Percentiles rank a stretch among this genome's conserved stretches.
Evolutionary conservation across 2,329 filamentous ascomycete genomes (phyloP).

Genomic region (Raffaelea arxii): DNA sequence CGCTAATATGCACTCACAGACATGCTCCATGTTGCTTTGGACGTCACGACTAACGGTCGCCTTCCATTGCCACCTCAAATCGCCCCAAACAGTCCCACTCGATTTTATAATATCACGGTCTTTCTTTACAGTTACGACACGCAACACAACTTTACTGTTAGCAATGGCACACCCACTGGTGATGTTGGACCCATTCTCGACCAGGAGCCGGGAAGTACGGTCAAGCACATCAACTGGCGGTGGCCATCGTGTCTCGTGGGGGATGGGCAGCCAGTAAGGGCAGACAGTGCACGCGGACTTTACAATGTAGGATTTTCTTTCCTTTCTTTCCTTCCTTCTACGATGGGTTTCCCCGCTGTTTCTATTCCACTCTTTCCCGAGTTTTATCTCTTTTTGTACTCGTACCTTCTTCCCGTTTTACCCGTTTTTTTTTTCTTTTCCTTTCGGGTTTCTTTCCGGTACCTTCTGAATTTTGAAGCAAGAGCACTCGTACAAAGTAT

Average conservation of each 20-base stretch:
- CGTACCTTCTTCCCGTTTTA: too few species aligned
- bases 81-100: constrained; percentile 40
- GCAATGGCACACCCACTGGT: constrained; percentile 54
- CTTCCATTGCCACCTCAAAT: constrained; percentile 47
- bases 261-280: constrained; percentile 36
- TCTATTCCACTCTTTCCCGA: too few species aligned
- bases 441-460: background rate
- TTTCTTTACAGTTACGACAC: constrained; percentile 58
- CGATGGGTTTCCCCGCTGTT: background rate
- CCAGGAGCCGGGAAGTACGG: constrained; percentile 56
- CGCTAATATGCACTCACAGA: constrained; percentile 22
- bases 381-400: too few species aligned
- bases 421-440: too few species aligned
- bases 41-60: constrained; percentile 56
- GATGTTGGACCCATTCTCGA: constrained; percentile 53
- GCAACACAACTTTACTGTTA: constrained; percentile 57
- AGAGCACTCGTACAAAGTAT: too few species aligned
- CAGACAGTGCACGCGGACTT: constrained; percentile 43
- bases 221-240: constrained; percentile 64
- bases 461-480: too few species aligned
- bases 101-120: constrained; percentile 54
- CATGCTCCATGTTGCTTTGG: constrained; percentile 53
- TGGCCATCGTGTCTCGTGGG: constrained; percentile 63
- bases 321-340: background rate
- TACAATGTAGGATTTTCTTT: constrained; percentile 44